Evolutionary conservation across 140 eudicot species (phyloP).

Genomic region (Ambrosia hybrid): DNA sequence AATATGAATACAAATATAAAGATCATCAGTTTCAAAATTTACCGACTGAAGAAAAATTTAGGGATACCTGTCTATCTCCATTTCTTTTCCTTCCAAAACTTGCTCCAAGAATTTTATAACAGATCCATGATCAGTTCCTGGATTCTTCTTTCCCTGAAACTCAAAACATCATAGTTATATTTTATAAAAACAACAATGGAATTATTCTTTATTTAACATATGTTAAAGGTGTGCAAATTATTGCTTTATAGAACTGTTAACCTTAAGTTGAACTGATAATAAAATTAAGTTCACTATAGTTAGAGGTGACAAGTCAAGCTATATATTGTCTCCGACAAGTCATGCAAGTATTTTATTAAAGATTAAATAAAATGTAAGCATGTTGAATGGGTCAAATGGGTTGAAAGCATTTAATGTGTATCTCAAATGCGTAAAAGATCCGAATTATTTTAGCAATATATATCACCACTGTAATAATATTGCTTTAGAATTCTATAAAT

Average conservation of each 20-base stretch:
- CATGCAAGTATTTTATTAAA: neutral
- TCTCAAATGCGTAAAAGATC: neutral
- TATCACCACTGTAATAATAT: no score
- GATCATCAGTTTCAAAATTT: neutral
- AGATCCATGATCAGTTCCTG: conserved; percentile 73
- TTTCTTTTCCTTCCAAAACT: conserved; percentile 76
- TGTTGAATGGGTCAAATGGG: neutral
- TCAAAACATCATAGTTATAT: conserved; percentile 21
- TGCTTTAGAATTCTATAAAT: no score
- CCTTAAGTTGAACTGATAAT: neutral
- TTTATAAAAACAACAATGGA: neutral
- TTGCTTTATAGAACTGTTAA: conserved; percentile 19
- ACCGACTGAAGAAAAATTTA: neutral
- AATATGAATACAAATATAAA: neutral
- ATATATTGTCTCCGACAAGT: neutral
- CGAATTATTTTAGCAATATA: no score
- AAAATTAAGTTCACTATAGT: neutral
- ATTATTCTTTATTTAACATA: neutral
- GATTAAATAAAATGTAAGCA: neutral
- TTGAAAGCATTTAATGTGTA: neutral
- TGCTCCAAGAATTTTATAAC: conserved; percentile 62
- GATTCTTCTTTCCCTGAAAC: conserved; percentile 88
- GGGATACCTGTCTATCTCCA: conserved; percentile 82
- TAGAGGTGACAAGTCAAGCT: neutral
- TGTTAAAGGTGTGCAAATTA: conserved; percentile 9